phyloP scores from a whole-genome alignment of 139 green algal species.

The Deuterostichococcus epilithicus region DNA sequence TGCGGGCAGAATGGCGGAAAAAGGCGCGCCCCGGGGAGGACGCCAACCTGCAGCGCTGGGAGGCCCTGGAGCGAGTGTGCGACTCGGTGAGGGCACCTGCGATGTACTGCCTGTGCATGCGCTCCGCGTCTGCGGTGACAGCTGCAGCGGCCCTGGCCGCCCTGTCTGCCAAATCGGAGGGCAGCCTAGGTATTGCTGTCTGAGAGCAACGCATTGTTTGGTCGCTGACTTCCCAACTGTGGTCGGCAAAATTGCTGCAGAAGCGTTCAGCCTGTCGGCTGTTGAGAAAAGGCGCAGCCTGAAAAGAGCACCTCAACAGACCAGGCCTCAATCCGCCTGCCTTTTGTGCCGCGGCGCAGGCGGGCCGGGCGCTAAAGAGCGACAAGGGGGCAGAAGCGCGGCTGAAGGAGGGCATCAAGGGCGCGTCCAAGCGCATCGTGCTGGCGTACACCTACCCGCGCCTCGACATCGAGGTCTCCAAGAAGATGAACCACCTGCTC shows the following conservation, averaged over 20 bases:
- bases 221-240: no score
- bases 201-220: no score
- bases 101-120: no score
- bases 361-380: not conserved
- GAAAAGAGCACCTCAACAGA: not conserved
- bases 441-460: constrained; percentile 90
- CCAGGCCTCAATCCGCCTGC: not conserved
- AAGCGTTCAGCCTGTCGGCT: no score
- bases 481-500: constrained; percentile 99
- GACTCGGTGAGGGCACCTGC: constrained; percentile 13
- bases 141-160: no score
- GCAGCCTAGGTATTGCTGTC: no score
- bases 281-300: not conserved
- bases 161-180: no score
- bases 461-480: constrained; percentile 97
- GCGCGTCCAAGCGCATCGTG: constrained; percentile 57
- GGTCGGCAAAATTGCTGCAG: no score
- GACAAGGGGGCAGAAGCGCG: constrained; percentile 12
- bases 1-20: constrained; percentile 14
- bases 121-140: no score
- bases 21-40: constrained; percentile 1
- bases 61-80: constrained; percentile 37
- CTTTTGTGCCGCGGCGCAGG: constrained; percentile 2
- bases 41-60: constrained; percentile 21
- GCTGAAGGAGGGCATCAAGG: constrained; percentile 5